These are phyloP conservation scores for Boletus subcaerulescens DNA, from an alignment of 768 basidiomycete species.

Conservation along the genomic window DNA sequence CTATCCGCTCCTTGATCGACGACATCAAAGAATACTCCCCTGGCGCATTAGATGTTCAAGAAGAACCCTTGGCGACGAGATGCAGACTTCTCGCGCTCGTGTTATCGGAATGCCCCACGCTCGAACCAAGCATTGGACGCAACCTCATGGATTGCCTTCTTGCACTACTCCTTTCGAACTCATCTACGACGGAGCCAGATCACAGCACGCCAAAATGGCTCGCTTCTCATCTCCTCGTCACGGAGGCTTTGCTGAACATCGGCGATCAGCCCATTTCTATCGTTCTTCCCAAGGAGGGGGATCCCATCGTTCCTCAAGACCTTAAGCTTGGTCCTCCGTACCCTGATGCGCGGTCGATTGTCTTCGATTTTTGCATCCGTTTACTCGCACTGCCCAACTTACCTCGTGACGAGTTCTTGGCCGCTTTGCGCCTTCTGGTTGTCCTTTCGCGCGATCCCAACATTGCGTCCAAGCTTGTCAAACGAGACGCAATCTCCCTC, in stretches of 20 bases:
- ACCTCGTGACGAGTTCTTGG: constrained; percentile 78
- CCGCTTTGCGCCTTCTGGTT: constrained; percentile 79
- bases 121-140: constrained; percentile 52
- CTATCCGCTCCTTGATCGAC: constrained; percentile 70
- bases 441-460: constrained; percentile 73
- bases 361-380: constrained; percentile 76
- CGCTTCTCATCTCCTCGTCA: constrained; percentile 78
- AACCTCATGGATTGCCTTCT: constrained; percentile 68
- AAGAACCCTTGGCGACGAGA: constrained; percentile 75
- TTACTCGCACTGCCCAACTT: constrained; percentile 64
- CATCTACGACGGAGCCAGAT: constrained; percentile 47
- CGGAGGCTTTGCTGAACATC: constrained; percentile 76
- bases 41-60: constrained; percentile 62
- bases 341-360: constrained; percentile 53
- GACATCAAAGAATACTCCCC: constrained; percentile 72
- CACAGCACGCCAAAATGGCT: constrained; percentile 80
- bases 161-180: constrained; percentile 60
- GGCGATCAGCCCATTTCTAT: constrained; percentile 70
- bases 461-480: constrained; percentile 65
- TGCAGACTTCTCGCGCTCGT: constrained; percentile 85
- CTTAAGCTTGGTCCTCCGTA: constrained; percentile 61
- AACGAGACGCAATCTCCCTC: constrained; percentile 55
- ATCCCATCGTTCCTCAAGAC: constrained; percentile 50
- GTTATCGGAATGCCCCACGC: constrained; percentile 67
- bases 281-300: constrained; percentile 67